Evolutionary conservation across 2,329 filamentous ascomycete genomes (phyloP).

Genomic region (Fusarium sp.): DNA sequence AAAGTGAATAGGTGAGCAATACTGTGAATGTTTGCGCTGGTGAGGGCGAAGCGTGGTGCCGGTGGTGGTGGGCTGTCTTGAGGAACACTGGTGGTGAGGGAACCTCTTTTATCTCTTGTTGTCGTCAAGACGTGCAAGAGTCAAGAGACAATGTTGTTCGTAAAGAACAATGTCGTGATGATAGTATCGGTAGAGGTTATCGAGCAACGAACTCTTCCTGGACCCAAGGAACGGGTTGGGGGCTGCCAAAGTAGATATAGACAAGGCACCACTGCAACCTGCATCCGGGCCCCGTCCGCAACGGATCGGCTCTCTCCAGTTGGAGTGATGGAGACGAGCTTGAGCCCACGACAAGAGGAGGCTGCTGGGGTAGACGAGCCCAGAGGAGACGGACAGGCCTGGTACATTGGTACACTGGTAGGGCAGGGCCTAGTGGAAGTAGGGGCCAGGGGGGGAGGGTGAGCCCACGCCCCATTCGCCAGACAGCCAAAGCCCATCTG

Average conservation of each 20-base stretch:
- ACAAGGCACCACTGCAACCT: constrained; percentile 44
- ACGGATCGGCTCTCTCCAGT: constrained; percentile 43
- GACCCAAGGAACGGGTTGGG: constrained; percentile 35
- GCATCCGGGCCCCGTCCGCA: constrained; percentile 43
- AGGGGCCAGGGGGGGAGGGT: constrained; percentile 26
- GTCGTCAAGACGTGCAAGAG: constrained; percentile 11
- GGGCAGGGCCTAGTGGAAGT: constrained; percentile 36
- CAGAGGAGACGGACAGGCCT: constrained; percentile 14
- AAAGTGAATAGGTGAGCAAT: constrained; percentile 4
- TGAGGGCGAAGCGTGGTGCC: constrained; percentile 4
- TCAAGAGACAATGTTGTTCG: constrained; percentile 19
- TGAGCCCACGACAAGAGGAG: constrained; percentile 28
- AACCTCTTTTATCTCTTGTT: constrained; percentile 23
- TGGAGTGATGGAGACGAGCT: constrained; percentile 35
- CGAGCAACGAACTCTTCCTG: constrained; percentile 38
- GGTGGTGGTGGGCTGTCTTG: not conserved
- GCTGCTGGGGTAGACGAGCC: constrained; percentile 30
- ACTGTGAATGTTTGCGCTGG: constrained; percentile 12
- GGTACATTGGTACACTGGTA: constrained; percentile 38
- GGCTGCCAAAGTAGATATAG: constrained; percentile 46
- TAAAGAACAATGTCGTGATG: constrained; percentile 22
- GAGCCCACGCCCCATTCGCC: constrained; percentile 31
- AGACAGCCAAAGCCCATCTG: constrained; percentile 32
- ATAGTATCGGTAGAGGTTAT: constrained; percentile 20
- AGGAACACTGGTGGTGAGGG: constrained; percentile 14